Conservation (phyloP, 176 grass and related monocot genomes). For the Zea luxurians region DNA sequence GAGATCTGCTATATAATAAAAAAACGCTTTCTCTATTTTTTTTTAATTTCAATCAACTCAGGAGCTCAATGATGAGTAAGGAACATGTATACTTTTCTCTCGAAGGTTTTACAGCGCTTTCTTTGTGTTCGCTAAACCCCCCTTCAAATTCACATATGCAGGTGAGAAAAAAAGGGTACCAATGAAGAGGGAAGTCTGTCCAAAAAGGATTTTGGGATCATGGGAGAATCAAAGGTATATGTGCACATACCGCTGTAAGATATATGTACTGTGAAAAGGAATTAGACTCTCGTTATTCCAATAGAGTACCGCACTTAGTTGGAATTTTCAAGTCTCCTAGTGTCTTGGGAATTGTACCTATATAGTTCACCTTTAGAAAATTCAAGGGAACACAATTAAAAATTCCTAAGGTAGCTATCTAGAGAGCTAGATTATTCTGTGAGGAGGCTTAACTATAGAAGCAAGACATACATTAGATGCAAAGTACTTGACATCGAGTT, state of each 20-base stretch:
- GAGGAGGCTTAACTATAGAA: constrained; percentile 40
- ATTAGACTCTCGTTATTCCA: constrained; percentile 57
- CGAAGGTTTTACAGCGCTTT: not conserved
- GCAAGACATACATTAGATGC: constrained; percentile 48
- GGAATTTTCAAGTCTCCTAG: constrained; percentile 53
- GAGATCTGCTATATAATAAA: not conserved
- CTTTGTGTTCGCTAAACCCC: not conserved
- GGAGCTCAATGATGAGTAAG: constrained; percentile 1
- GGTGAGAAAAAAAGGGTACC: constrained; percentile 18
- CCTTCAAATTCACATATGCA: constrained; percentile 2
- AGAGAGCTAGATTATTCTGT: constrained; percentile 35
- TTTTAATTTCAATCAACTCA: constrained; percentile 16
- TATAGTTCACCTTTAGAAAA: constrained; percentile 48
- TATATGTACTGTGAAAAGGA: constrained; percentile 56
- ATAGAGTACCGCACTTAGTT: constrained; percentile 44
- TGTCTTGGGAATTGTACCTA: constrained; percentile 61
- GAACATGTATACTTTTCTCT: not conserved
- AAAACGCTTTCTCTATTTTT: not conserved
- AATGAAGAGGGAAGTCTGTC: constrained; percentile 34
- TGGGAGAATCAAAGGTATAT: constrained; percentile 67
- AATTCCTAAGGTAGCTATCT: constrained; percentile 43
- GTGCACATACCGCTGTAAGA: constrained; percentile 64
- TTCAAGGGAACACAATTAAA: constrained; percentile 54
- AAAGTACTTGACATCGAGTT: constrained; percentile 3
- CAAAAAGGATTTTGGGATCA: constrained; percentile 71